Base-by-base conservation (phyloP, 225 moss, liverwort and hornwort genomes). In the Pleurozium schreberi region DNA sequence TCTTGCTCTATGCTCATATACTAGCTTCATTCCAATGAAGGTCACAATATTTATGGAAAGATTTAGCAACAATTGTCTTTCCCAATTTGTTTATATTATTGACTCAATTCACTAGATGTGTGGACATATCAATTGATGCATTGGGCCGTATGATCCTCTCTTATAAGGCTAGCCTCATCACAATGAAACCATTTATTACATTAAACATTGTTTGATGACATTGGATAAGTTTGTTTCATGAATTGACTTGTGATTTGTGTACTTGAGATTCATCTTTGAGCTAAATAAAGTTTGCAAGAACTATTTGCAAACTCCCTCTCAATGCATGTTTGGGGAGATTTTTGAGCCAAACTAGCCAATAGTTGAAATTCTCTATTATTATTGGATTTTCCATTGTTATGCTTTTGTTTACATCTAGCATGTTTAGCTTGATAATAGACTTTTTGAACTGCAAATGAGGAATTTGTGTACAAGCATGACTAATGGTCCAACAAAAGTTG, bases 81-180 rank as follows among this genome's bases (percentile, higher is more conserved):
- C 3, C 9, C 2, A 75, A 50, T 87, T 66, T 16, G 36, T 64
- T 63, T 45, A 63, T 22, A 63, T 65, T 79, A 34, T 69, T 63
- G 58, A 27, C 5, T 30, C 0, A 12, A 0, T n/a, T 28, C 42
- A 59, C 1, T 19, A 19, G 18, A 12, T 8, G 2, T 10, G 3
- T 7, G 17, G 18, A 9, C 11, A n/a, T 26, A n/a, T 80, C 59
- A 40, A 18, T 59, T 59, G 59, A 42, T 80, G 59, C 59, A 59
- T 80, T 30, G 42, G 28, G 0, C 12, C n/a, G n/a, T 19, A 30
- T 40, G 62, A 28, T 85, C 52, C 12, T 77, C 10, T 69, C 12
- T 28, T 58, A 25, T 9, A 55, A 68, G 70, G 25, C 9, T 85
- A 45, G 47, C 12, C 2, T 71, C 8, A 11, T 31, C 15, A 73